A percentile compares a stretch with the other conserved stretches of the same genome.
Evolutionary conservation across 805 yeast genomes (phyloP).

Genomic region (Candida maltosa): DNA sequence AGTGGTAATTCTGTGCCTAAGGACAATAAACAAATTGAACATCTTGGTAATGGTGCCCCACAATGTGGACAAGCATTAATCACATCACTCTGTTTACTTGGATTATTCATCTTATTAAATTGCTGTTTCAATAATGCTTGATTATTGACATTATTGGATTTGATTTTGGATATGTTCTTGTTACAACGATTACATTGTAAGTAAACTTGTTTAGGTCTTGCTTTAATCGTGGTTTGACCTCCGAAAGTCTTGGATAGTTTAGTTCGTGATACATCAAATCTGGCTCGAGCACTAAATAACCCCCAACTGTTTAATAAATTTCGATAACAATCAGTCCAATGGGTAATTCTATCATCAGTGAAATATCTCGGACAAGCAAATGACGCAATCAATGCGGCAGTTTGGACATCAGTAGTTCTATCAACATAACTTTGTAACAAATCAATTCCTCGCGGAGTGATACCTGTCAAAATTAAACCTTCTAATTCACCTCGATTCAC

Average conservation of each 20-base stretch:
- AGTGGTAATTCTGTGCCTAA: constrained; percentile 64
- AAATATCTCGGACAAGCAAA: constrained; percentile 85
- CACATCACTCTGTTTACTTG: constrained; percentile 14
- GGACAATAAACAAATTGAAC: constrained; percentile 83
- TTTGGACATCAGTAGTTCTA: constrained; percentile 86
- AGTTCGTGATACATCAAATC: constrained; percentile 77
- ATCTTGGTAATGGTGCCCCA: constrained; percentile 82
- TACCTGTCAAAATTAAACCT: constrained; percentile 88
- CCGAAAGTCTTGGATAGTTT: constrained; percentile 52
- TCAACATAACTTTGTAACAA: constrained; percentile 84
- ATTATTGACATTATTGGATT: constrained; percentile 10
- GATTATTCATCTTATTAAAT: constrained; percentile 25
- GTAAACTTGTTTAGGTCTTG: constrained; percentile 70
- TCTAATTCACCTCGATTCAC: constrained; percentile 81
- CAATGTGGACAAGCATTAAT: constrained; percentile 70
- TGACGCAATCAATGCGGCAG: constrained; percentile 77
- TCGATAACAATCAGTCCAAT: constrained; percentile 76
- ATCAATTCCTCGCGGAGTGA: constrained; percentile 80
- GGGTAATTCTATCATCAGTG: constrained; percentile 64
- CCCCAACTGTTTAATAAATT: constrained; percentile 75
- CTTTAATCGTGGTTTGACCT: constrained; percentile 46
- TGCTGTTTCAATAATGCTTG: constrained; percentile 31
- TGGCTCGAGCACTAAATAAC: constrained; percentile 73
- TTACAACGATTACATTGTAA: constrained; percentile 83
- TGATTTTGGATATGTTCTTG: constrained; percentile 53